These are phyloP conservation scores for Monosporozyma siamensis DNA, from an alignment of 805 yeast genomes.

Conservation along the genomic window DNA sequence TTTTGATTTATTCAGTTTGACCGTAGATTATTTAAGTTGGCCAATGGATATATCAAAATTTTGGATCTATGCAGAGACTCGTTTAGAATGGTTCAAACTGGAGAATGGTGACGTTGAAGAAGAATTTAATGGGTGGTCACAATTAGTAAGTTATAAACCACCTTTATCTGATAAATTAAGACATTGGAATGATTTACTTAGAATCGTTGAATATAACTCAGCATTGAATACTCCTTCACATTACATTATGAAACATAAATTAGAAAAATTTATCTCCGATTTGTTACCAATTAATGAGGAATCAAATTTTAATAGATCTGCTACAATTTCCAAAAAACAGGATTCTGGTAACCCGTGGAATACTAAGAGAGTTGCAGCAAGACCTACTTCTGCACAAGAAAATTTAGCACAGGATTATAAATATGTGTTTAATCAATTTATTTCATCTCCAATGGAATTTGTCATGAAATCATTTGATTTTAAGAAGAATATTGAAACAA, in stretches of 20 bases:
- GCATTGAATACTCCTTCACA: constrained; percentile 20
- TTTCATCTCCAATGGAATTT: constrained; percentile 18
- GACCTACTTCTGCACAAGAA: constrained; percentile 11
- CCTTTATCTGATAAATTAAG: constrained; percentile 26
- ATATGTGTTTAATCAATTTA: constrained; percentile 14
- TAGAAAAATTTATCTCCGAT: constrained; percentile 21
- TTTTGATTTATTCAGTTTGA: constrained; percentile 19
- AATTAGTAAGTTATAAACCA: constrained; percentile 24
- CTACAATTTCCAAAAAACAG: constrained; percentile 12
- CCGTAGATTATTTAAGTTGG: constrained; percentile 17
- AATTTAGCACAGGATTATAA: constrained; percentile 17
- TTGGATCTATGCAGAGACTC: constrained; percentile 26
- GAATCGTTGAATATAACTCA: constrained; percentile 13
- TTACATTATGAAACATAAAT: constrained; percentile 19
- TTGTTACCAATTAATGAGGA: constrained; percentile 22
- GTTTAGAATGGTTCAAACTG: constrained; percentile 25
- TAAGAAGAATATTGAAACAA: constrained; percentile 14
- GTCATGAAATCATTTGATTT: constrained; percentile 10
- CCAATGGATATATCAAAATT: constrained; percentile 18
- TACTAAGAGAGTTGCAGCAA: constrained; percentile 2
- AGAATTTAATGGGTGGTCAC: constrained; percentile 14
- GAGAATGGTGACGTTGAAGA: constrained; percentile 8
- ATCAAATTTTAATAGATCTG: constrained; percentile 24
- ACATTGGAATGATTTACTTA: constrained; percentile 23
- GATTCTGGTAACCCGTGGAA: constrained; percentile 18